Base-by-base conservation (phyloP, 371 early-diverging fungal genomes). In the Mortierella sp. region DNA sequence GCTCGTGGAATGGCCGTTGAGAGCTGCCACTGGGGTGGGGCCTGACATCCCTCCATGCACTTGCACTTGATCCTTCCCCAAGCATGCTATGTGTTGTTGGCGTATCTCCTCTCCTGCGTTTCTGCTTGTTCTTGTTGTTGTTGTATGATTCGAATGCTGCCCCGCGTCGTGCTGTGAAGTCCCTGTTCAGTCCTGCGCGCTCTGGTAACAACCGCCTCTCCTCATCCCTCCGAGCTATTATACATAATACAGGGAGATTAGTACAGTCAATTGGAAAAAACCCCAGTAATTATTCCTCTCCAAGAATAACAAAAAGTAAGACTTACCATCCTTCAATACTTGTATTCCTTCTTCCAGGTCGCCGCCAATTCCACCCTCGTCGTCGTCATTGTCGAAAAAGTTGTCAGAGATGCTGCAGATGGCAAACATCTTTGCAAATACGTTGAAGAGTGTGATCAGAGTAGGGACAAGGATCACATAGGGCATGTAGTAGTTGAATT, bases 401-500 rank as follows among this genome's bases (percentile, higher is more conserved):
- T 89, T 89, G 71, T 90, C 90, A n/a, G 91, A 90, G 31, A 94
- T 88, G 21, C 92, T 91, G 84, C 92, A 94, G 26, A 93, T n/a
- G 16, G 92, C 89, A 78, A 95, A 88, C 50, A 96, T 91, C 28
- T 95, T 93, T 26, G 94, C 95, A 81, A 96, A 96, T 5, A 97
- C 88, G 76, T 96, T 96, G 76, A 96, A 91, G 37, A 95, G 89
- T 1, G 95, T 94, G 43, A 96, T 82, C 2, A 94, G 46, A 0
- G 95, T 93, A 4, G 96, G 95, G 10, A 97, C 87, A 74, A 97
- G 88, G 44, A 98, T 95, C 53, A 96, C 88, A 31, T 94, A 87
- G 11, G 98, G 98, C 69, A 97, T 94, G 90, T 95, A 97, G 72
- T 94, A 94, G 81, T 96, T 97, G 80, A 97, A 98, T 2, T 93